Conservation (phyloP, 257 asterid genomes). For the Rhazya stricta region DNA sequence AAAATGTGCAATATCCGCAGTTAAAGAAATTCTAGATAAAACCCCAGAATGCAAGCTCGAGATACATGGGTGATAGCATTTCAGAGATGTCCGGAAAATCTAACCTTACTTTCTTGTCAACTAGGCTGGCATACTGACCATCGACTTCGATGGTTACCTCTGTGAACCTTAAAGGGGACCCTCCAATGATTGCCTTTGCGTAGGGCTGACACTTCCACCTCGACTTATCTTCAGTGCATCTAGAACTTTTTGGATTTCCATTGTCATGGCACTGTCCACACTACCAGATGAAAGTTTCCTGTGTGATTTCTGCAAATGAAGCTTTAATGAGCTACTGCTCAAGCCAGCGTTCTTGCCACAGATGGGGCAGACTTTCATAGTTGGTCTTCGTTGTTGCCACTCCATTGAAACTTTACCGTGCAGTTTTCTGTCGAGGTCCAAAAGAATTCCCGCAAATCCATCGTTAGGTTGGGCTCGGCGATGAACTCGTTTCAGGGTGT, state of each 20-base stretch:
- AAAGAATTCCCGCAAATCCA: slow-evolving; percentile 83
- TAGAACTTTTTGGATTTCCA: slow-evolving; percentile 90
- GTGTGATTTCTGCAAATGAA: slow-evolving; percentile 91
- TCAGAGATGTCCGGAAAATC: background rate
- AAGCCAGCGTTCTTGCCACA: slow-evolving; percentile 94
- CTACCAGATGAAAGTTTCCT: slow-evolving; percentile 90
- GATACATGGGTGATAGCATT: no score
- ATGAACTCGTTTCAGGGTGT: slow-evolving; percentile 68
- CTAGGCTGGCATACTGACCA: background rate
- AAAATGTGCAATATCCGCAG: no score
- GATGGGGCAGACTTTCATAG: slow-evolving; percentile 90
- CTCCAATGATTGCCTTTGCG: slow-evolving; percentile 48
- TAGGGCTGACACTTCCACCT: slow-evolving; percentile 92
- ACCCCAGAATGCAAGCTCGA: no score
- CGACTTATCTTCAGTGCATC: slow-evolving; percentile 84
- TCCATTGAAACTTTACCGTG: slow-evolving; percentile 89
- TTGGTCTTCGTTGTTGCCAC: slow-evolving; percentile 90
- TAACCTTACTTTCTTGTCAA: background rate
- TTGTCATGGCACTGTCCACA: slow-evolving; percentile 93
- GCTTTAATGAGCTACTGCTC: slow-evolving; percentile 96
- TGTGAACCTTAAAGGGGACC: background rate
- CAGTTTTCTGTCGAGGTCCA: slow-evolving; percentile 66
- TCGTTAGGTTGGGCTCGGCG: slow-evolving; percentile 97
- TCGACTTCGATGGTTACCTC: background rate
- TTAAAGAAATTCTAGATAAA: no score